Conservation (phyloP, 2,329 filamentous ascomycete species). For the Botrytis deweyae region DNA sequence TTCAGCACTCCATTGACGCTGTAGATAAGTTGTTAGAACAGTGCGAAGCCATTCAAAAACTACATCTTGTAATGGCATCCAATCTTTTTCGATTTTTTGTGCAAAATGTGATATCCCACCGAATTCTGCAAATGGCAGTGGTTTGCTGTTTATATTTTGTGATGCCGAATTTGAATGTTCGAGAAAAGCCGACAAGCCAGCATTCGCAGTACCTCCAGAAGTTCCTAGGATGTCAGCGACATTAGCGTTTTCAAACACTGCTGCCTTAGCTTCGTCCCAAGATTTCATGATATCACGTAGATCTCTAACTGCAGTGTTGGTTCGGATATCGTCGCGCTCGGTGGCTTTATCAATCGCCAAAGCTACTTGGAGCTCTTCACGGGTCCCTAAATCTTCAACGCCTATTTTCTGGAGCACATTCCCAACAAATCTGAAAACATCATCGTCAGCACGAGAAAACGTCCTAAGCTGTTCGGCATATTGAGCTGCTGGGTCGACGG, state of each 20-base stretch:
- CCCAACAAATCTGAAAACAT: conserved; percentile 37
- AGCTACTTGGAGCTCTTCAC: conserved; percentile 34
- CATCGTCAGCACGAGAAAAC: conserved; percentile 35
- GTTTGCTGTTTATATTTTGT: conserved; percentile 49
- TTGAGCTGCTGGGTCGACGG: conserved; percentile 51
- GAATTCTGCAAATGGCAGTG: conserved; percentile 50
- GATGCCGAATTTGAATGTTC: conserved; percentile 60
- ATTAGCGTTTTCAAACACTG: conserved; percentile 37
- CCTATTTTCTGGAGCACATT: conserved; percentile 35
- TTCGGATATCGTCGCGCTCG: conserved; percentile 27
- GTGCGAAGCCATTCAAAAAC: conserved; percentile 57
- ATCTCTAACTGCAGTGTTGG: conserved; percentile 40
- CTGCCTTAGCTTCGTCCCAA: conserved; percentile 44
- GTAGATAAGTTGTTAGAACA: conserved; percentile 52
- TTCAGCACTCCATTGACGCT: conserved; percentile 56
- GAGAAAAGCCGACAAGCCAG: conserved; percentile 59
- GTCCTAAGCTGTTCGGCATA: conserved; percentile 54
- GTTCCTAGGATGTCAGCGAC: conserved; percentile 39
- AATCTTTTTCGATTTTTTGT: conserved; percentile 48
- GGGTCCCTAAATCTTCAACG: conserved; percentile 37
- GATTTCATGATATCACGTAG: conserved; percentile 41
- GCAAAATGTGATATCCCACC: conserved; percentile 55
- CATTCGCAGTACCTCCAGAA: conserved; percentile 36
- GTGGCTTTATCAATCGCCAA: conserved; percentile 26
- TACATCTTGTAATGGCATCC: conserved; percentile 57